Percentiles rank a stretch among this genome's conserved stretches.
These are phyloP conservation scores for Talaromyces proteolyticus DNA, from an alignment of 495 filamentous ascomycete species.

Conservation along the genomic window DNA sequence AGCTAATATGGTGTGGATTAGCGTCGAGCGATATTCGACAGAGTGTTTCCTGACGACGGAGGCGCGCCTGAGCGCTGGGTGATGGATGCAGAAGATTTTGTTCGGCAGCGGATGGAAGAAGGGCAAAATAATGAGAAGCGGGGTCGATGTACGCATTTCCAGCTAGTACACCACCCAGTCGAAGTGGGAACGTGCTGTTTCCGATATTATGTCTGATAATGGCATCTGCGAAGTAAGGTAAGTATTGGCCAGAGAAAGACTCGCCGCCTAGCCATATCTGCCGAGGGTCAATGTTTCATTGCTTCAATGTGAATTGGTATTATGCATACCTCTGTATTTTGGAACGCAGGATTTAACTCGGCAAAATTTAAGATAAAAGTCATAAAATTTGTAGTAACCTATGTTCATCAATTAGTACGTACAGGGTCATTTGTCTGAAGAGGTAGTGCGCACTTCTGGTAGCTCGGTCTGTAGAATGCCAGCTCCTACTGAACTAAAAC, in stretches of 20 bases:
- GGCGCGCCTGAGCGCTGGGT: not conserved
- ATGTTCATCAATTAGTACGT: not conserved
- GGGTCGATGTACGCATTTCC: not conserved
- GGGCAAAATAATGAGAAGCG: not conserved
- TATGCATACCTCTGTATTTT: not conserved
- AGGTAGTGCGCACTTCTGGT: not conserved
- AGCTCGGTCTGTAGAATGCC: not conserved
- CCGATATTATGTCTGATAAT: not conserved
- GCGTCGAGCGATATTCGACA: not conserved
- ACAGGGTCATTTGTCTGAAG: too few species aligned
- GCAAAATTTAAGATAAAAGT: not conserved
- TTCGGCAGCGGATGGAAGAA: not conserved
- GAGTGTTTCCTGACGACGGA: not conserved
- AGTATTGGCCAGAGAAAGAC: not conserved
- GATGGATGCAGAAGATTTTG: not conserved
- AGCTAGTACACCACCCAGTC: not conserved
- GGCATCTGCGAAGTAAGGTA: not conserved
- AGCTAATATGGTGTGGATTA: not conserved
- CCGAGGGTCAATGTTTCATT: not conserved
- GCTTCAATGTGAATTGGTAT: not conserved
- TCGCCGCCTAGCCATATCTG: not conserved
- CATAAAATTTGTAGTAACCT: not conserved
- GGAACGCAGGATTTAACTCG: not conserved
- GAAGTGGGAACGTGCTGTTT: not conserved
- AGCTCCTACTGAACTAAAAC: not conserved